A percentile compares a stretch with the other conserved stretches of the same genome.
Evolutionary conservation across 805 yeast species (phyloP).

Genomic region (Saccharomycopsis amapae): DNA sequence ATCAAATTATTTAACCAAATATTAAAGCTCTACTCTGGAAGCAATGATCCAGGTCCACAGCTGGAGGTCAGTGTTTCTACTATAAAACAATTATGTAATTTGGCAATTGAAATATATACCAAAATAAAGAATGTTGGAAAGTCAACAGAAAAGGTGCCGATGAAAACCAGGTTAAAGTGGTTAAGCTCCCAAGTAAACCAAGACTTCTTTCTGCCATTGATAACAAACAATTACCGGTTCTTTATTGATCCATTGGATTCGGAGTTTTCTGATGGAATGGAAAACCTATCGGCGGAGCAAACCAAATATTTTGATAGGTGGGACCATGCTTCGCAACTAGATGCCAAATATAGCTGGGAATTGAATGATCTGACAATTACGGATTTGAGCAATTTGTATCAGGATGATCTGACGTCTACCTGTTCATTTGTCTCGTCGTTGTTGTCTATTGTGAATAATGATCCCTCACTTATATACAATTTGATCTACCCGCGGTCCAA

Average conservation of each 20-base stretch:
- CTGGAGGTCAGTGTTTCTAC: too few relatives aligned
- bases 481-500: slow-evolving; percentile 7
- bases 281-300: slow-evolving; percentile 4
- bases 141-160: too few relatives aligned
- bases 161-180: too few relatives aligned
- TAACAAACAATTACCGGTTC: not conserved
- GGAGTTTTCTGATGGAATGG: slow-evolving; percentile 1
- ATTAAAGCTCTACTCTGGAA: too few relatives aligned
- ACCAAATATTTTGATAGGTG: slow-evolving; percentile 2
- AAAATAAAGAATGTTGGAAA: too few relatives aligned
- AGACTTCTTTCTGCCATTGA: slow-evolving; percentile 14
- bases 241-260: not conserved
- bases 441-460: slow-evolving; percentile 12
- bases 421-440: slow-evolving; percentile 18
- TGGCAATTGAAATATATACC: too few relatives aligned
- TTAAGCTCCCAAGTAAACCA: slow-evolving; percentile 14
- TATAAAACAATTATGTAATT: too few relatives aligned
- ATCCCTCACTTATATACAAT: slow-evolving; percentile 4
- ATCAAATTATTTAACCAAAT: too few relatives aligned
- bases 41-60: too few relatives aligned
- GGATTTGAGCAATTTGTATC: slow-evolving; percentile 12
- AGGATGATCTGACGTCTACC: slow-evolving; percentile 15
- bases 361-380: not conserved
- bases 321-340: too few relatives aligned
- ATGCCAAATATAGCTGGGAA: slow-evolving; percentile 1